Evolutionary conservation across 306 rosid species (phyloP).

Genomic region (Pyrus betulifolia): DNA sequence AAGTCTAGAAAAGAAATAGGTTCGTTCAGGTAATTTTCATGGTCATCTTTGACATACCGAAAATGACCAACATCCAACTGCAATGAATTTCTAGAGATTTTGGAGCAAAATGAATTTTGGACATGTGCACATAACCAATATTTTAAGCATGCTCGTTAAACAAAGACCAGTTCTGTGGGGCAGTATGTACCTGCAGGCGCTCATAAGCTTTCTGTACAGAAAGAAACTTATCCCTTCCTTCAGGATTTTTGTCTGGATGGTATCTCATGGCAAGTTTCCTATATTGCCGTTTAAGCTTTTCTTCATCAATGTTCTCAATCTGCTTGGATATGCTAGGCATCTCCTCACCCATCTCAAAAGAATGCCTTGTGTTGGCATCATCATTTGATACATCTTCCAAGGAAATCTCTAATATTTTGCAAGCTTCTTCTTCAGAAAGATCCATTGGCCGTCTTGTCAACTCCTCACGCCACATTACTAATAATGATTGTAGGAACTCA

Average conservation of each 20-base stretch:
- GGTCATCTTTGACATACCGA: neutral
- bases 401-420: constrained; percentile 91
- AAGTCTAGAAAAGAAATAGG: neutral
- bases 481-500: constrained; percentile 93
- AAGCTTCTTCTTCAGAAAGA: constrained; percentile 98
- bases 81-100: neutral
- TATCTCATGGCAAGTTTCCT: constrained; percentile 97
- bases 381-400: constrained; percentile 71
- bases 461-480: constrained; percentile 99
- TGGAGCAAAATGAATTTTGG: neutral
- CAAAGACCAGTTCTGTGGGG: neutral
- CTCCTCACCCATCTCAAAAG: constrained; percentile 52
- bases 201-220: constrained; percentile 99
- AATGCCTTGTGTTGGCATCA: constrained; percentile 36
- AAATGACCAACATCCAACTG: neutral
- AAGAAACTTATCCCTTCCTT: constrained; percentile 94
- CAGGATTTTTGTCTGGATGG: constrained; percentile 99
- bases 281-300: constrained; percentile 93
- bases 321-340: constrained; percentile 67
- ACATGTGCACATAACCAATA: neutral
- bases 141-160: neutral
- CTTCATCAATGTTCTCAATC: constrained; percentile 97
- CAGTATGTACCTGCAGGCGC: constrained; percentile 75
- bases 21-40: neutral
- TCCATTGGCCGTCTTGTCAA: constrained; percentile 98